Evolutionary conservation across 768 basidiomycete genomes (phyloP).

Genomic region (Leccinum broughii): DNA sequence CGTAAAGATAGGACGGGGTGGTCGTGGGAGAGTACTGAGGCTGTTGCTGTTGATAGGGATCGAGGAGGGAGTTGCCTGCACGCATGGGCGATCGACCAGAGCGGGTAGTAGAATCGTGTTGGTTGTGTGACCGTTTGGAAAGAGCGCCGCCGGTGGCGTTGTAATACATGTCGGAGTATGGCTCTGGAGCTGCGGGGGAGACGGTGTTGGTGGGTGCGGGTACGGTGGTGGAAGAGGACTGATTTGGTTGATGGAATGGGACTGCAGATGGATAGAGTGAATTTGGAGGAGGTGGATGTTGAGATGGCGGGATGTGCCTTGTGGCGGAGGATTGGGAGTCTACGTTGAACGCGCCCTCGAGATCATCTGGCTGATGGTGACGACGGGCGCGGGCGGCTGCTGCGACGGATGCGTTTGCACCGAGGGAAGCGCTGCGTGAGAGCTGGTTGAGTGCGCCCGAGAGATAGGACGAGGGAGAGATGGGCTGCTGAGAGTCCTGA

Average conservation of each 20-base stretch:
- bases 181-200: constrained; percentile 34
- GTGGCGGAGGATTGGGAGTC: constrained; percentile 28
- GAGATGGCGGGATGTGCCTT: constrained; percentile 32
- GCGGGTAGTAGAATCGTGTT: constrained; percentile 53
- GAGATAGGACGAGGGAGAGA: constrained; percentile 48
- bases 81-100: constrained; percentile 65
- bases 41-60: constrained; percentile 74
- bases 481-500: constrained; percentile 46
- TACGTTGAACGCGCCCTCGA: constrained; percentile 53
- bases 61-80: constrained; percentile 54
- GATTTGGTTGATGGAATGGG: constrained; percentile 52
- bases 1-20: constrained; percentile 47
- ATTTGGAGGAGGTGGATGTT: constrained; percentile 38
- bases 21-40: constrained; percentile 58
- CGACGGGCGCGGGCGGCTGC: constrained; percentile 52
- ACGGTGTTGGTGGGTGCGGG: constrained; percentile 34
- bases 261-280: constrained; percentile 61
- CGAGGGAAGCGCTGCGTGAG: constrained; percentile 67
- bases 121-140: constrained; percentile 56
- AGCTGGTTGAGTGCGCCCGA: constrained; percentile 54
- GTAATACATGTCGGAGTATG: constrained; percentile 64
- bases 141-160: constrained; percentile 47
- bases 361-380: constrained; percentile 69
- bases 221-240: not conserved
- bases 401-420: constrained; percentile 43